Evolutionary conservation across 495 filamentous ascomycete genomes (phyloP), one percentile per base, ranked within the genome.

Genomic region (Neurospora sp.): DNA sequence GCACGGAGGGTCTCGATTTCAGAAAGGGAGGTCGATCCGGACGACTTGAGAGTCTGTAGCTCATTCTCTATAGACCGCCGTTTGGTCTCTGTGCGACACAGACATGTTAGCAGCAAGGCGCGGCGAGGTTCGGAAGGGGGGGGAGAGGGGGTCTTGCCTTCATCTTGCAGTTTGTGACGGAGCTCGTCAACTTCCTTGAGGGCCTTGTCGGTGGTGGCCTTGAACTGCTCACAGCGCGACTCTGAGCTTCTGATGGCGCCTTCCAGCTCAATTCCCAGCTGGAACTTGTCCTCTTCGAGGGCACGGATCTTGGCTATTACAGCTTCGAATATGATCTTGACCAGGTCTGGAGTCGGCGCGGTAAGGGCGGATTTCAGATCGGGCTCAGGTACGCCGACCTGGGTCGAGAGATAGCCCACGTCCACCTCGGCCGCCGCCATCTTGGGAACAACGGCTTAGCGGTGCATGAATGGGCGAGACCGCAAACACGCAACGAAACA

Each of bases 221-320:
- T 97, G 83, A 97, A 88, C 21, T 89, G 89, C 76, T 94, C 91
- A 77, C 89, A 88, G 80, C 93, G 92, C 19, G 91, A 89, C 78
- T 98, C 95, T 48, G 90, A 90, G 73, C 86, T 90, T 45, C 93
- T 90, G 19, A 96, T 90, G 36, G 91, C 89, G 82, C 92, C 94
- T 80, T 98, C 96, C 11, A 98, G 85, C 83, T 98, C 96, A n/a
- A 98, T 93, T 72, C 94, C 92, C 19, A 92, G 80, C 70, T 91
- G 91, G 62, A 97, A 87, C 81, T 97, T 97, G 62, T 96, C 91
- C 8, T 94, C 90, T 73, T 97, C 93, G 76, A 88, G 88, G 76
- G 97, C 94, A 69, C 89, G 91, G 38, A 93, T 92, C 82, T 93
- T 96, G 38, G 84, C 84, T 31, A 89, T 86, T 69, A 98, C 87